Conservation (phyloP, 2,329 filamentous ascomycete genomes). For the Paramyrothecium roridum region DNA sequence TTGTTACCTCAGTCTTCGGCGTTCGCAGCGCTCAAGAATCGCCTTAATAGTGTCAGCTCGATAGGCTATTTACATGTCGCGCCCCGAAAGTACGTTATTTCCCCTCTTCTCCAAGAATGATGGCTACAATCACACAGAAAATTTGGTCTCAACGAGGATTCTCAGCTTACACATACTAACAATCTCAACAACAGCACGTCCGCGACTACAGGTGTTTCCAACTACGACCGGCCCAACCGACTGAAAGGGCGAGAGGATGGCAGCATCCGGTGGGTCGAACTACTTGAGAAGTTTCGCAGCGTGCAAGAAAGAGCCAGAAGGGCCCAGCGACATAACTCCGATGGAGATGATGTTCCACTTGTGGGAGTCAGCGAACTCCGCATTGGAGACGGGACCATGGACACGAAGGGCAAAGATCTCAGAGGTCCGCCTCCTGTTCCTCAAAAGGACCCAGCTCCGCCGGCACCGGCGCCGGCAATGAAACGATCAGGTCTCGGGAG, state of each 20-base stretch:
- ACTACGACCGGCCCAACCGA: conserved; percentile 71
- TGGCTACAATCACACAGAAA: neutral
- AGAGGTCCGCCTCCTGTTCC: conserved; percentile 18
- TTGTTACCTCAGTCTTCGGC: conserved; percentile 96
- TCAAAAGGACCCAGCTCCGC: conserved; percentile 7
- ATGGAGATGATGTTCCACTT: conserved; percentile 44
- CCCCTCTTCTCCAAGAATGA: neutral
- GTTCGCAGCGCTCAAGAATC: conserved; percentile 94
- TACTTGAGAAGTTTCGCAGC: conserved; percentile 89
- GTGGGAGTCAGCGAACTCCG: conserved; percentile 41
- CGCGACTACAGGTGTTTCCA: conserved; percentile 47
- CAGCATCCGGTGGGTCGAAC: conserved; percentile 84
- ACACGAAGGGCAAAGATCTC: conserved; percentile 39
- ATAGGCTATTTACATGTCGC: conserved; percentile 91
- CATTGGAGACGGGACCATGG: conserved; percentile 35
- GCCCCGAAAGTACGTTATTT: conserved; percentile 61
- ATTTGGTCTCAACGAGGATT: neutral
- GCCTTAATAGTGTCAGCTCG: conserved; percentile 93
- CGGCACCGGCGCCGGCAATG: conserved; percentile 39
- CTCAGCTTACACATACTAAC: conserved; percentile 7
- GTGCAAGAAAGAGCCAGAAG: conserved; percentile 85
- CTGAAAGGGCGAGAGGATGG: conserved; percentile 80
- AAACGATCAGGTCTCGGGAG: conserved; percentile 65
- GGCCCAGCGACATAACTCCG: conserved; percentile 56
- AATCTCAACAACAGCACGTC: conserved; percentile 34